These are phyloP conservation scores for Fusarium tuaranense DNA, from an alignment of 2,329 filamentous ascomycete genomes.

Conservation along the genomic window DNA sequence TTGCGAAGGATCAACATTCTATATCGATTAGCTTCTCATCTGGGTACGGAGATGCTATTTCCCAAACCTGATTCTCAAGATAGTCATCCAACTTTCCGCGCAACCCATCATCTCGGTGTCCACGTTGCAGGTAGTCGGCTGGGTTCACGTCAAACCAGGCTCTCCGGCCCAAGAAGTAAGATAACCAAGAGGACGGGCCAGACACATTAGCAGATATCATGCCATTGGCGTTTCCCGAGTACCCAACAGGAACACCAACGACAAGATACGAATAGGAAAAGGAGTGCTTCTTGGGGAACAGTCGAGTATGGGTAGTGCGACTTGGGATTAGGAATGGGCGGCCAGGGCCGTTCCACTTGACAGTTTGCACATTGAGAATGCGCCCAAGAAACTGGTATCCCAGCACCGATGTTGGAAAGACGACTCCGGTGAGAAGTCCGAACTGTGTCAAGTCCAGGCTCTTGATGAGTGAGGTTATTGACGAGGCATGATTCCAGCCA, in stretches of 20 bases:
- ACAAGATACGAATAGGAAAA: conserved; percentile 80
- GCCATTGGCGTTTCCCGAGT: conserved; percentile 64
- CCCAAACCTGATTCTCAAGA: conserved; percentile 66
- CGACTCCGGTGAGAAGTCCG: not conserved
- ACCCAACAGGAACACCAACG: conserved; percentile 75
- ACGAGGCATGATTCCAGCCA: conserved; percentile 27
- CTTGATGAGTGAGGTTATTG: conserved; percentile 3
- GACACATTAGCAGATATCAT: conserved; percentile 63
- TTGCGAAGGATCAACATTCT: conserved; percentile 68
- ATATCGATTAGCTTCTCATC: conserved; percentile 29
- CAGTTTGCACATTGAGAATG: not conserved
- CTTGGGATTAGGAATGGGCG: conserved; percentile 72
- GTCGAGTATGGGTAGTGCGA: conserved; percentile 71
- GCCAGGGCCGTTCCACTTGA: conserved; percentile 15
- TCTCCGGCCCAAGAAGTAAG: conserved; percentile 46
- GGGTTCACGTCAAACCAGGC: conserved; percentile 71
- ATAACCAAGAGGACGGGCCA: conserved; percentile 32
- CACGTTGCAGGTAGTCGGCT: conserved; percentile 71
- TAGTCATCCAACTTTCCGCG: conserved; percentile 72
- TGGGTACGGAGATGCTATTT: not conserved
- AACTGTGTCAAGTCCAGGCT: conserved; percentile 10
- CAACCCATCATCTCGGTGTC: conserved; percentile 63
- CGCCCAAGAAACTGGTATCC: not conserved
- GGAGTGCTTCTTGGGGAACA: conserved; percentile 75
- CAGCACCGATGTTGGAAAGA: not conserved